Base-by-base conservation (phyloP, 2,329 filamentous ascomycete species). In the Allantophomopsis cytisporea region DNA sequence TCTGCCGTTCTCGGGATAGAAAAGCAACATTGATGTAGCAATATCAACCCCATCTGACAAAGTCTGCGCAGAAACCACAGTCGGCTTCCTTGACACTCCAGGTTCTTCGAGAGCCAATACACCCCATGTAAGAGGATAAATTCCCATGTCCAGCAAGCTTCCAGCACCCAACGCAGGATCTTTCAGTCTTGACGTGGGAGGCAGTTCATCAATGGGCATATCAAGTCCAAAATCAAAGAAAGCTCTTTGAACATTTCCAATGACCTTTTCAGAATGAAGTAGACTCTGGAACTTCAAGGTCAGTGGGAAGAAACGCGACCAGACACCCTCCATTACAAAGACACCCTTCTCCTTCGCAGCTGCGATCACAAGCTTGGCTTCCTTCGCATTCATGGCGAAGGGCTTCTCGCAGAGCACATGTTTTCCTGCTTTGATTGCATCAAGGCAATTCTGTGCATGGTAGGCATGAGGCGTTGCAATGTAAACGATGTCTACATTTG, bases 401-500 rank as follows among this genome's bases (percentile, higher is more conserved):
- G 76, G 68, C 57, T 82, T 82, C 57, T 81, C 77, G 53, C 76
- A 80, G 7, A 81, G 64, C 20, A 81, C 74, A 47, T 77, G 64
- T 58, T 80, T 81, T 35, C 74, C 73, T 2, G 73, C 71, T 41
- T 74, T 66, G 31, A 82, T 60, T 35, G 67, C 70, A 5, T 80
- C 64, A 60, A 73, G 69, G 30, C 67, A 68, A 55, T 81, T 77
- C 50, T 79, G 74, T 56, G 74, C 81, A 59, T 81, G 77, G 51
- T 80, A 76, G 28, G 73, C 77, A 56, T 81, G 76, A 10, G 77
- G 77, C 10, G 77, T 80, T 6, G 75, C 76, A 43, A 81, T 63
- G 53, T 81, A 82, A 50, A 81, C 58, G 42, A 80, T 73, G 51
- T 81, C 76, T 39, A 81, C 66, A 44, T 73, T 68, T 6, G 70